Conservation (phyloP, 345 rosid species). For the Pseudoturritis turrita region DNA sequence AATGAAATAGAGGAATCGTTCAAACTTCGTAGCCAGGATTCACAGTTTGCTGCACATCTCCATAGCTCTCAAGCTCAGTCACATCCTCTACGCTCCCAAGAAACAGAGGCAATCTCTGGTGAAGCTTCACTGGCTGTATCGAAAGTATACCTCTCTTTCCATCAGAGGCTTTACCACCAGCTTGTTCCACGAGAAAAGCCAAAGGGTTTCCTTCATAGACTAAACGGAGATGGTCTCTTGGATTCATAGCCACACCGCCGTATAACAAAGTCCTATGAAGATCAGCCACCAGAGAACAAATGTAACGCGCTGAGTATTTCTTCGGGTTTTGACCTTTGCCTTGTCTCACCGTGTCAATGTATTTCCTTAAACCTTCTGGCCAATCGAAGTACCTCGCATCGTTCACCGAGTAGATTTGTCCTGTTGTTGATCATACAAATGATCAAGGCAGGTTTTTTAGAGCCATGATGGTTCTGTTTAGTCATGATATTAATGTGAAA, state of each 20-base stretch:
- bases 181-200: slow-evolving; percentile 81
- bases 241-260: slow-evolving; percentile 94
- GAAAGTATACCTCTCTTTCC: slow-evolving; percentile 74
- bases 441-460: background rate
- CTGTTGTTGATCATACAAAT: slow-evolving; percentile 33
- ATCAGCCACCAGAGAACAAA: slow-evolving; percentile 93
- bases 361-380: slow-evolving; percentile 82
- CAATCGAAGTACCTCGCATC: slow-evolving; percentile 94
- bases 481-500: background rate
- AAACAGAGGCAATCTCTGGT: slow-evolving; percentile 86
- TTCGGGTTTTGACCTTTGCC: slow-evolving; percentile 87
- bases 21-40: slow-evolving; percentile 97
- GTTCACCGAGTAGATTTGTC: slow-evolving; percentile 89
- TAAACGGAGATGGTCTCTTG: slow-evolving; percentile 87
- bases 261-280: slow-evolving; percentile 82
- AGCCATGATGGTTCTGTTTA: background rate
- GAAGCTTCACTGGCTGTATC: slow-evolving; percentile 77
- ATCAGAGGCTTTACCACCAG: slow-evolving; percentile 86
- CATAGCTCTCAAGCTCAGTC: slow-evolving; percentile 73
- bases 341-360: slow-evolving; percentile 78
- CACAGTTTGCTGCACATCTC: slow-evolving; percentile 82
- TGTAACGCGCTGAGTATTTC: slow-evolving; percentile 89
- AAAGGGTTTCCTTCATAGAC: slow-evolving; percentile 93
- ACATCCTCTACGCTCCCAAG: slow-evolving; percentile 80
- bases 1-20: slow-evolving; percentile 10